phyloP scores from a whole-genome alignment of 108 stramenopile species.

The Cyclotella kingstonii region DNA sequence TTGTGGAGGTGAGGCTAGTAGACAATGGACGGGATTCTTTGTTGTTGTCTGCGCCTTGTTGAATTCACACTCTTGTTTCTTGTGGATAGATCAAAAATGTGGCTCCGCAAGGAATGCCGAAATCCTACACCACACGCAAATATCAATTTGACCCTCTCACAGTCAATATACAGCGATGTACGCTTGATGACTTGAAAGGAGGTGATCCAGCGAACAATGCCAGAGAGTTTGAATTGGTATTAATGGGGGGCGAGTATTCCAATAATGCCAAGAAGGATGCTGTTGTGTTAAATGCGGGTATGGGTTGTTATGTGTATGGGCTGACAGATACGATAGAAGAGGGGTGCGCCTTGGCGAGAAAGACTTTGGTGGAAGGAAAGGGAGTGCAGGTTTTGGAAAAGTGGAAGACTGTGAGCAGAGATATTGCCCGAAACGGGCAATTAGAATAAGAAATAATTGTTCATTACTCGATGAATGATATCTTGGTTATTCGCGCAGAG shows the following conservation, averaged over 20 bases:
- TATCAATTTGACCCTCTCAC: constrained; percentile 87
- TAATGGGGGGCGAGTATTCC: constrained; percentile 79
- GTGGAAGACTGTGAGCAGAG: constrained; percentile 75
- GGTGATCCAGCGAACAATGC: constrained; percentile 95
- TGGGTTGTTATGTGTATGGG: constrained; percentile 97
- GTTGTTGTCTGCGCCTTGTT: too few relatives aligned
- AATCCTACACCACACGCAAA: constrained; percentile 65
- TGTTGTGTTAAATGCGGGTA: constrained; percentile 96
- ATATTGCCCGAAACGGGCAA: constrained; percentile 48
- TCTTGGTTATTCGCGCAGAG: too few relatives aligned
- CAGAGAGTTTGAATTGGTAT: constrained; percentile 79
- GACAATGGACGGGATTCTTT: too few relatives aligned
- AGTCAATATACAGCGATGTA: constrained; percentile 88
- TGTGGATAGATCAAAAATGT: constrained; percentile 79
- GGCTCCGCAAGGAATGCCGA: constrained; percentile 66
- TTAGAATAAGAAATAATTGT: background rate
- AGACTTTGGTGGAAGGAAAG: constrained; percentile 76
- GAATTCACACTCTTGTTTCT: background rate
- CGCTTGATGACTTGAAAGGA: constrained; percentile 89
- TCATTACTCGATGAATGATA: too few relatives aligned
- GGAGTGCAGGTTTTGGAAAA: constrained; percentile 62
- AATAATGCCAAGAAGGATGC: constrained; percentile 92
- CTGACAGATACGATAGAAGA: constrained; percentile 82
- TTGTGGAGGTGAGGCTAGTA: constrained; percentile 76
- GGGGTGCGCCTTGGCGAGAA: constrained; percentile 80